Percentiles rank a stretch among this genome's conserved stretches.
These are phyloP conservation scores for Neltuma alba DNA, from an alignment of 306 rosid genomes.

Conservation along the genomic window DNA sequence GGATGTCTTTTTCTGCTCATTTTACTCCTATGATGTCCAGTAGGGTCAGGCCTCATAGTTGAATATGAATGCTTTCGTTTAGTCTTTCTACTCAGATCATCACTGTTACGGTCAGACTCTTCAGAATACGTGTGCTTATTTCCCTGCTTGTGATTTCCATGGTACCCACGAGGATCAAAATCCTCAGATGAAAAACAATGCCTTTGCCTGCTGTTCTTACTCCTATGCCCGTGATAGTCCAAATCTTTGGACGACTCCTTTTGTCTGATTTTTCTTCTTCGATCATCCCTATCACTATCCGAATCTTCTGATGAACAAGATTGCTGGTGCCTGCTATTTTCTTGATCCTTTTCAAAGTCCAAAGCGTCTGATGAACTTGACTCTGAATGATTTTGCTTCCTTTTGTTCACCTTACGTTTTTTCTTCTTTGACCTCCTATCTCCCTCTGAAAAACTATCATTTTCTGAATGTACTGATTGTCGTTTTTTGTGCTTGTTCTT, in stretches of 20 bases:
- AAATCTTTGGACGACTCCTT: slow-evolving; percentile 39
- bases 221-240: slow-evolving; percentile 34
- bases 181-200: slow-evolving; percentile 36
- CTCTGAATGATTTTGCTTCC: slow-evolving; percentile 45
- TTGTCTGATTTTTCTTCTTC: slow-evolving; percentile 43
- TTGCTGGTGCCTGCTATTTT: slow-evolving; percentile 45
- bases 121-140: slow-evolving; percentile 42
- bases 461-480: slow-evolving; percentile 44
- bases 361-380: slow-evolving; percentile 61
- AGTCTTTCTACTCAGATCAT: slow-evolving; percentile 44
- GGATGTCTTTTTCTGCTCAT: slow-evolving; percentile 32
- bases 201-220: slow-evolving; percentile 39
- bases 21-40: slow-evolving; percentile 29
- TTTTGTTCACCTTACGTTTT: slow-evolving; percentile 49
- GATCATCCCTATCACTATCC: slow-evolving; percentile 37
- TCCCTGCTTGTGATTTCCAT: slow-evolving; percentile 35
- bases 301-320: slow-evolving; percentile 49
- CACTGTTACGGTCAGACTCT: slow-evolving; percentile 50
- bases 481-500: slow-evolving; percentile 56
- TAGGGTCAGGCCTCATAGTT: slow-evolving; percentile 7
- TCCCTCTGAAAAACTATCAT: slow-evolving; percentile 48
- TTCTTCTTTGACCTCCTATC: slow-evolving; percentile 48
- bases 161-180: slow-evolving; percentile 27
- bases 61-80: slow-evolving; percentile 36
- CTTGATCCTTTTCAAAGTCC: slow-evolving; percentile 41